Percentiles rank a stretch among this genome's conserved stretches.
These are phyloP conservation scores for Tephrocybe sp. DNA, from an alignment of 768 basidiomycete species.

Conservation along the genomic window DNA sequence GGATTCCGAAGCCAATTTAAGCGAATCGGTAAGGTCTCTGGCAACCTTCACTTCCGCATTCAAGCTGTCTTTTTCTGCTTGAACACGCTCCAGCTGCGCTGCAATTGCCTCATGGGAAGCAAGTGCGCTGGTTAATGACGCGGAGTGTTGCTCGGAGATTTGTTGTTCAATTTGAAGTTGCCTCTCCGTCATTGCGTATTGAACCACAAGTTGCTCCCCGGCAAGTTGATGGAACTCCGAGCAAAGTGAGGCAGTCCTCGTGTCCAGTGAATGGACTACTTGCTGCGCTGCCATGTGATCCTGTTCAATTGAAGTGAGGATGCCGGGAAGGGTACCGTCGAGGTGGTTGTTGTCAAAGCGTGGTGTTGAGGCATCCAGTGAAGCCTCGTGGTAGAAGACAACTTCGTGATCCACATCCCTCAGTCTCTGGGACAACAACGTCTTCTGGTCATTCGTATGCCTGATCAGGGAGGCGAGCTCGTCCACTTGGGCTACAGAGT, in stretches of 20 bases:
- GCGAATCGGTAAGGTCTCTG: constrained; percentile 20
- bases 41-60: constrained; percentile 21
- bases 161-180: constrained; percentile 28
- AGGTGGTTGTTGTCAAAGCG: not conserved
- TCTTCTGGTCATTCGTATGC: constrained; percentile 53
- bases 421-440: constrained; percentile 36
- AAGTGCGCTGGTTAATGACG: constrained; percentile 40
- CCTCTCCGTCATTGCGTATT: constrained; percentile 26
- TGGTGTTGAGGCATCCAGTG: not conserved
- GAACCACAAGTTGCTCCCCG: constrained; percentile 33
- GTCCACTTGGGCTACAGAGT: constrained; percentile 64
- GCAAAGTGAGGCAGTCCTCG: constrained; percentile 18
- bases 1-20: constrained; percentile 20
- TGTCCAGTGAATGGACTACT: constrained; percentile 10
- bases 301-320: constrained; percentile 4
- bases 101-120: constrained; percentile 42
- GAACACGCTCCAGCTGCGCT: constrained; percentile 38
- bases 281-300: constrained; percentile 5
- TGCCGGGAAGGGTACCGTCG: not conserved
- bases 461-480: constrained; percentile 67
- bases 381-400: constrained; percentile 19
- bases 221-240: constrained; percentile 37
- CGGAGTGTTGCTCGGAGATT: constrained; percentile 29
- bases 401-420: constrained; percentile 34
- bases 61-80: constrained; percentile 30